phyloP scores from a whole-genome alignment of 1,139 yeast species.

The Debaryomyces fabryi region DNA sequence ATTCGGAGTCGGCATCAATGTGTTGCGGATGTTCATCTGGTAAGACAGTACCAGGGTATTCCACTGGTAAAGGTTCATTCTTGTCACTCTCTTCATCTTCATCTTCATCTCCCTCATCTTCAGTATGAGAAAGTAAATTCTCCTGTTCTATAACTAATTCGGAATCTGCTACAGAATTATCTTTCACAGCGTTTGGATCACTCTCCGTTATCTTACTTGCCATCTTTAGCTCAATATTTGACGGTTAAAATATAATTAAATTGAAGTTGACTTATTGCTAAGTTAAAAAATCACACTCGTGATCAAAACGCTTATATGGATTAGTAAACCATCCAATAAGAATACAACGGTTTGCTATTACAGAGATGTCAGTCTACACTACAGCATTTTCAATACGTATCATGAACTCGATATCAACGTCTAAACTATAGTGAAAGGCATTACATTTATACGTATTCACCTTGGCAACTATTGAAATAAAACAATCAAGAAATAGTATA shows the following conservation, averaged over 20 bases:
- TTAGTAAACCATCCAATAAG: constrained; percentile 1
- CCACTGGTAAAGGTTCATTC: constrained; percentile 39
- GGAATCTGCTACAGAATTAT: not conserved
- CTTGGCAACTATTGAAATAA: constrained; percentile 4
- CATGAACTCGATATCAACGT: not conserved
- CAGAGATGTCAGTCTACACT: not conserved
- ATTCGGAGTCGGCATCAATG: constrained; percentile 55
- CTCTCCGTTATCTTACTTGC: not conserved
- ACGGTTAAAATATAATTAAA: not conserved
- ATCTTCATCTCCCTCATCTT: constrained; percentile 29
- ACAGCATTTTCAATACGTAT: not conserved
- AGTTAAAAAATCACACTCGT: not conserved
- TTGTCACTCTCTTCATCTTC: constrained; percentile 21
- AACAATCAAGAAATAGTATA: constrained; percentile 8
- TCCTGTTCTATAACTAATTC: constrained; percentile 4
- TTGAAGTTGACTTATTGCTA: constrained; percentile 1
- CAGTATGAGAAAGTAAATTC: constrained; percentile 18
- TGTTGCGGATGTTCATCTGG: constrained; percentile 55
- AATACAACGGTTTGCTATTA: not conserved
- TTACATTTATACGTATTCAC: constrained; percentile 1
- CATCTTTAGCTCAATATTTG: not conserved
- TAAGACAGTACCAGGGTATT: constrained; percentile 51
- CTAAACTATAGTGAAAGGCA: not conserved
- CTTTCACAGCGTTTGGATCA: not conserved
- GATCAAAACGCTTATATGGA: constrained; percentile 1